Percentiles rank a stretch among this genome's conserved stretches.
Evolutionary conservation across 345 rosid genomes (phyloP).

Genomic region (thale cress (Arabidopsis thaliana)): DNA sequence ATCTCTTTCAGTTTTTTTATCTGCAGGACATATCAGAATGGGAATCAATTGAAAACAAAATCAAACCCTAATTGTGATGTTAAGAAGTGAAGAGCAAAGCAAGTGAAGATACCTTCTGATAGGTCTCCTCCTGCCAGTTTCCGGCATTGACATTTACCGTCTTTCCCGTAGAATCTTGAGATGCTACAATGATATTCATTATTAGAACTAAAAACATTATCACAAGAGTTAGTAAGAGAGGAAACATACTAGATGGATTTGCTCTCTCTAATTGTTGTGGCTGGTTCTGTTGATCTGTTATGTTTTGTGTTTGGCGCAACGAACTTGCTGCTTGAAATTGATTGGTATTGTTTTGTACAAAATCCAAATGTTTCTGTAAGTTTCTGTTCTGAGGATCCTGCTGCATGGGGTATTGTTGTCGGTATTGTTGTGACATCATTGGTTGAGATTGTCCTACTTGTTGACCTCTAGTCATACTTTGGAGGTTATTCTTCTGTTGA

Average conservation of each 20-base stretch:
- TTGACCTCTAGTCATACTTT: slow-evolving; percentile 58
- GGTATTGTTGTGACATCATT: slow-evolving; percentile 62
- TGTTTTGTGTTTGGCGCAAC: slow-evolving; percentile 61
- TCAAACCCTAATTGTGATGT: too few species aligned
- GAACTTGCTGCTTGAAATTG: slow-evolving; percentile 64
- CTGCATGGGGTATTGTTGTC: slow-evolving; percentile 54
- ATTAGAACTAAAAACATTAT: not conserved
- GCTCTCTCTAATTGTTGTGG: slow-evolving; percentile 65
- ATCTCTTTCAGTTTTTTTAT: slow-evolving; percentile 43
- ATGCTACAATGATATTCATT: slow-evolving; percentile 48
- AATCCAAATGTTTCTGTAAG: too few species aligned
- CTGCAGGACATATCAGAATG: slow-evolving; percentile 18
- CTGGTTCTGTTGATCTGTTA: slow-evolving; percentile 70
- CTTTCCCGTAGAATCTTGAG: slow-evolving; percentile 65
- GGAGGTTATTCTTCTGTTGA: too few species aligned
- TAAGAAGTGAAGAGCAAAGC: too few species aligned
- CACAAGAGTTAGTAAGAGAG: not conserved
- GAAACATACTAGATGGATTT: slow-evolving; percentile 63
- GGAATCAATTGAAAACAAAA: too few species aligned
- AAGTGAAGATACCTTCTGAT: too few species aligned
- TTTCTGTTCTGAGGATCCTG: slow-evolving; percentile 49
- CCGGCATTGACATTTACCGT: slow-evolving; percentile 55
- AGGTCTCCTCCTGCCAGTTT: slow-evolving; percentile 80
- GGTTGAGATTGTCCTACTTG: slow-evolving; percentile 52
- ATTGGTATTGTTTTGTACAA: slow-evolving; percentile 47